These are phyloP conservation scores for Wickerhamiella occidentalis DNA, from an alignment of 805 yeast genomes.

Conservation along the genomic window DNA sequence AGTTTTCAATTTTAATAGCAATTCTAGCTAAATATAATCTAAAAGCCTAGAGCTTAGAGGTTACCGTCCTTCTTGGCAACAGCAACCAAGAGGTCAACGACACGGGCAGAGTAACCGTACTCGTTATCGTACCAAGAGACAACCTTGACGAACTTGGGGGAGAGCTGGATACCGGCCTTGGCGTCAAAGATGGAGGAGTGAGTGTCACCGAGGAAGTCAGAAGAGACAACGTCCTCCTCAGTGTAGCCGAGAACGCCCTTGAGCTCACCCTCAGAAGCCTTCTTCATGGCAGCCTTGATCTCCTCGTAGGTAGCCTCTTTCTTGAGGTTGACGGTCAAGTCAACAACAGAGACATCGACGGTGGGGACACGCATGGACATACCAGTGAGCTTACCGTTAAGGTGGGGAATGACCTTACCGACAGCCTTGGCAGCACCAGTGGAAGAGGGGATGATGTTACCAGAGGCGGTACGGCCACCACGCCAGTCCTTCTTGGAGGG, in stretches of 20 bases:
- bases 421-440: conserved; percentile 98
- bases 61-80: conserved; percentile 45
- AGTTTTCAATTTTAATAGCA: neutral
- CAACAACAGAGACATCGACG: conserved; percentile 85
- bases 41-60: neutral
- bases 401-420: conserved; percentile 84
- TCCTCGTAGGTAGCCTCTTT: conserved; percentile 71
- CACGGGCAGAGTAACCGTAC: conserved; percentile 93
- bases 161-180: conserved; percentile 77
- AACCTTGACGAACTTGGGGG: conserved; percentile 82
- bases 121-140: conserved; percentile 94
- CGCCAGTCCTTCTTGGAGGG: conserved; percentile 98
- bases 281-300: conserved; percentile 63
- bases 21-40: neutral
- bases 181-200: conserved; percentile 87
- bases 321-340: conserved; percentile 72
- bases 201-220: conserved; percentile 74
- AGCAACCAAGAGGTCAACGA: conserved; percentile 76
- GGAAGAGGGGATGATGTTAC: conserved; percentile 89
- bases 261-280: conserved; percentile 63
- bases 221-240: conserved; percentile 82
- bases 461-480: conserved; percentile 95
- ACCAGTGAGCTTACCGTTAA: conserved; percentile 90
- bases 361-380: conserved; percentile 91
- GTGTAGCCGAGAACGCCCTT: conserved; percentile 84